Evolutionary conservation across 148 eudicot genomes (phyloP).

Genomic region (Dianthus caryophyllus): DNA sequence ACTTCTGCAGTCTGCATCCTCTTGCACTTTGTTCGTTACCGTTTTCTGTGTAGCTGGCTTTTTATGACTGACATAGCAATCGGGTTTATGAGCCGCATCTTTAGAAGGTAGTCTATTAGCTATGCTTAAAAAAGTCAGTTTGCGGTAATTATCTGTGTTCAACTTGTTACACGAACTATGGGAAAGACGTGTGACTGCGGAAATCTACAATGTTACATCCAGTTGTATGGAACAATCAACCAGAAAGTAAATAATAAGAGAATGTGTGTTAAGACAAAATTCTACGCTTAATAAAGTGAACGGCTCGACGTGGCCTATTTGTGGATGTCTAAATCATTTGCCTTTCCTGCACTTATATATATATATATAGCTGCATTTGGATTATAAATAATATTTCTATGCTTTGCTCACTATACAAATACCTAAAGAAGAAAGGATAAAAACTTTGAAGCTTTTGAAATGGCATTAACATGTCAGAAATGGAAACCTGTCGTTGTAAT

Average conservation of each 20-base stretch:
- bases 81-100: background rate
- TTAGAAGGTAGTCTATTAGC: background rate
- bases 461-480: constrained; percentile 27
- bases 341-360: constrained; percentile 14
- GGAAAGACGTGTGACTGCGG: background rate
- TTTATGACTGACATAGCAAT: background rate
- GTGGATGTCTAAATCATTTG: constrained; percentile 14
- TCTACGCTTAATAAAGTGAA: constrained; percentile 9
- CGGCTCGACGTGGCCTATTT: constrained; percentile 13
- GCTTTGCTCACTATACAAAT: constrained; percentile 1
- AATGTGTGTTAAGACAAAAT: background rate
- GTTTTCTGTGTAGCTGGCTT: background rate
- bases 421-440: constrained; percentile 6
- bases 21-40: background rate
- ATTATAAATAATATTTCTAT: background rate
- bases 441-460: background rate
- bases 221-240: constrained; percentile 12
- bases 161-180: background rate
- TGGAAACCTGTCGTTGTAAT: constrained; percentile 45
- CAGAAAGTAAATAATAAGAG: constrained; percentile 5
- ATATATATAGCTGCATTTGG: background rate
- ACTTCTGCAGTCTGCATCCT: too few relatives aligned
- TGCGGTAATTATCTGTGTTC: background rate
- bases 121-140: background rate
- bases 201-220: background rate